Conservation (phyloP, 2,329 filamentous ascomycete genomes). For the Huntiella decipiens region DNA sequence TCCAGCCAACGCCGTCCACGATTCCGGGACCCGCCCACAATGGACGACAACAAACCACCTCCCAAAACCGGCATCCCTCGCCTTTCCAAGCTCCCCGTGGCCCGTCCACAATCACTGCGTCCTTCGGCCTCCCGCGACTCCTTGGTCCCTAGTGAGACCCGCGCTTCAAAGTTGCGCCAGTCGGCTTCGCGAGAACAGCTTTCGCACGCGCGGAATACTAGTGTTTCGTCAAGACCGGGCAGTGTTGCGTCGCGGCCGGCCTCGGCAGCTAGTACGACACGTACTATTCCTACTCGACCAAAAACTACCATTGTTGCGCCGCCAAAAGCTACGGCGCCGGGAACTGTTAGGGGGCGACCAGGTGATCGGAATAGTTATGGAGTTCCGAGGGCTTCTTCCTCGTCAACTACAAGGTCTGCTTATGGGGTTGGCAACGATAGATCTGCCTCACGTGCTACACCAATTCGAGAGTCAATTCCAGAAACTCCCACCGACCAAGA, state of each 20-base stretch:
- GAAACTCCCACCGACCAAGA: neutral
- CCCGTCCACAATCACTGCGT: slow-evolving; percentile 4
- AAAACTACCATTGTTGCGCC: slow-evolving; percentile 2
- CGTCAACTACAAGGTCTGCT: neutral
- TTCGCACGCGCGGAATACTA: neutral
- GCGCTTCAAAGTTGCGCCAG: slow-evolving; percentile 9
- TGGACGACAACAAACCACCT: slow-evolving; percentile 8
- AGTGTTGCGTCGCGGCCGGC: neutral
- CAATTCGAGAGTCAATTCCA: slow-evolving; percentile 1
- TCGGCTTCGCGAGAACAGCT: slow-evolving; percentile 10
- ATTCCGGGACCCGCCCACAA: neutral
- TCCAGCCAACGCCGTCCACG: too few relatives aligned
- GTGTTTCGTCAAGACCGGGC: neutral
- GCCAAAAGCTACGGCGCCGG: slow-evolving; percentile 4
- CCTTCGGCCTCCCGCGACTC: slow-evolving; percentile 9
- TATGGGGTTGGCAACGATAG: slow-evolving; percentile 1
- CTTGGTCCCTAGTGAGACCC: slow-evolving; percentile 6
- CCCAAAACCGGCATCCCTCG: slow-evolving; percentile 11
- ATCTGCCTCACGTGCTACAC: neutral
- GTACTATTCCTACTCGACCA: neutral
- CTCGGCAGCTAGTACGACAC: neutral
- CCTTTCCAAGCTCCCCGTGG: slow-evolving; percentile 11
- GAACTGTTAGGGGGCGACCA: slow-evolving; percentile 4
- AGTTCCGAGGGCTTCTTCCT: neutral
- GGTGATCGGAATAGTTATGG: slow-evolving; percentile 5